Conservation (phyloP, 495 filamentous ascomycete genomes). For the Aspergillus campestris region DNA sequence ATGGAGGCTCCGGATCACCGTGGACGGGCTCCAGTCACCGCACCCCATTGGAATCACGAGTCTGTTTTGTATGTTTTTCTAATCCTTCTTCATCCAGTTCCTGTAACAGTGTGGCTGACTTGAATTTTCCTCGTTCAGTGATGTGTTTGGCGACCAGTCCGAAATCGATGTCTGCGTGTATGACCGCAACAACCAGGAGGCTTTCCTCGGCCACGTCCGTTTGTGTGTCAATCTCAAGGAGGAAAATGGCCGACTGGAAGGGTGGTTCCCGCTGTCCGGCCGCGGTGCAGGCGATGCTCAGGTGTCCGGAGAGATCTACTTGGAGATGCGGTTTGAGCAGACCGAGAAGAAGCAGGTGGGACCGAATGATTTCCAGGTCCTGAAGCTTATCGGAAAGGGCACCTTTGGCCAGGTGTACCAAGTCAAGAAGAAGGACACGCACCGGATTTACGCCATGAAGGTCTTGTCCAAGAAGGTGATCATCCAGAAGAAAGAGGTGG, state of each 20-base stretch:
- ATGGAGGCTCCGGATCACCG: constrained; percentile 63
- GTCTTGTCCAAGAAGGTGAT: constrained; percentile 99
- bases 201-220: constrained; percentile 85
- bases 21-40: constrained; percentile 59
- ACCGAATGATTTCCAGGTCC: constrained; percentile 91
- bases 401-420: constrained; percentile 99
- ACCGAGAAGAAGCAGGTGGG: constrained; percentile 91
- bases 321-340: constrained; percentile 78
- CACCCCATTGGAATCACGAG: constrained; percentile 93
- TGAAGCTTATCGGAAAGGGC: constrained; percentile 95
- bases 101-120: neutral
- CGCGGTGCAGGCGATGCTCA: constrained; percentile 55
- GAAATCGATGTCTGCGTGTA: constrained; percentile 92
- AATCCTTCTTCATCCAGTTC: constrained; percentile 2
- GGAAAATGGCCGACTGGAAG: constrained; percentile 61
- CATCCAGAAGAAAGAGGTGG: constrained; percentile 98
- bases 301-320: constrained; percentile 84
- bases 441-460: constrained; percentile 97
- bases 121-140: constrained; percentile 46
- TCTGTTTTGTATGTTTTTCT: constrained; percentile 73
- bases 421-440: constrained; percentile 95
- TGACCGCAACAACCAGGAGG: constrained; percentile 75
- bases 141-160: constrained; percentile 87
- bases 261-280: constrained; percentile 75
- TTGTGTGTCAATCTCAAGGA: constrained; percentile 60